phyloP scores from a whole-genome alignment of 2,329 filamentous ascomycete species.

The Pseudogymnoascus verrucosus region DNA sequence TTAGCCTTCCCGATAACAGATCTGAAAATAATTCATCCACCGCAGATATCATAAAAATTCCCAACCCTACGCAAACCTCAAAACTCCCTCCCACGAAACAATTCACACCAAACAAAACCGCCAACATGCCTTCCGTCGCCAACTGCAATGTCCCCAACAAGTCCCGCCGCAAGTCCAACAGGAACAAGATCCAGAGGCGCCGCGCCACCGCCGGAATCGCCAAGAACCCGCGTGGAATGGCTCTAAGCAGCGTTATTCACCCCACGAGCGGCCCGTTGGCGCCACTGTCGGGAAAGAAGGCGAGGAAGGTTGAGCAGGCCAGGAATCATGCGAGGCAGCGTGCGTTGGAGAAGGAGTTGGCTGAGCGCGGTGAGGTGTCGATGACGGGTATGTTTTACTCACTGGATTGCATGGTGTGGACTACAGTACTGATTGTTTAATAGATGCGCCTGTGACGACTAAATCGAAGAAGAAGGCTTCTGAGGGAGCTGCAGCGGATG shows the following conservation, averaged over 20 bases:
- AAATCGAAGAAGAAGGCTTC: background rate
- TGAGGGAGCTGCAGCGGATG: background rate
- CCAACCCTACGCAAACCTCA: background rate
- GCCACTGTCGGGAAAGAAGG: conserved; percentile 28
- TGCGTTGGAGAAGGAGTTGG: conserved; percentile 27
- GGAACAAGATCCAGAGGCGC: conserved; percentile 26
- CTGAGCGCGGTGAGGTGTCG: conserved; percentile 24
- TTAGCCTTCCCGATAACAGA: conserved; percentile 6
- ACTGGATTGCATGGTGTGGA: background rate
- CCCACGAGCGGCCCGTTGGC: conserved; percentile 27
- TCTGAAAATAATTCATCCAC: conserved; percentile 4
- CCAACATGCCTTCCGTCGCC: conserved; percentile 27
- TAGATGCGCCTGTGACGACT: conserved; percentile 8
- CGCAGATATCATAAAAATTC: conserved; percentile 7
- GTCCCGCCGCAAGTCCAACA: conserved; percentile 23
- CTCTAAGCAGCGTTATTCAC: conserved; percentile 23
- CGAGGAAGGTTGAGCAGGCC: conserved; percentile 27
- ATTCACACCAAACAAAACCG: background rate
- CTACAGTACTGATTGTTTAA: background rate
- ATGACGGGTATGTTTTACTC: conserved; percentile 25
- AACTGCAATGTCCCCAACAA: conserved; percentile 30
- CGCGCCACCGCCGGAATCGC: conserved; percentile 22
- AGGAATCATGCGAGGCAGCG: conserved; percentile 25
- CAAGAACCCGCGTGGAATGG: conserved; percentile 27
- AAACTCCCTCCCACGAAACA: background rate